Conservation (phyloP, 768 basidiomycete species). For the Serendipita sp. region DNA sequence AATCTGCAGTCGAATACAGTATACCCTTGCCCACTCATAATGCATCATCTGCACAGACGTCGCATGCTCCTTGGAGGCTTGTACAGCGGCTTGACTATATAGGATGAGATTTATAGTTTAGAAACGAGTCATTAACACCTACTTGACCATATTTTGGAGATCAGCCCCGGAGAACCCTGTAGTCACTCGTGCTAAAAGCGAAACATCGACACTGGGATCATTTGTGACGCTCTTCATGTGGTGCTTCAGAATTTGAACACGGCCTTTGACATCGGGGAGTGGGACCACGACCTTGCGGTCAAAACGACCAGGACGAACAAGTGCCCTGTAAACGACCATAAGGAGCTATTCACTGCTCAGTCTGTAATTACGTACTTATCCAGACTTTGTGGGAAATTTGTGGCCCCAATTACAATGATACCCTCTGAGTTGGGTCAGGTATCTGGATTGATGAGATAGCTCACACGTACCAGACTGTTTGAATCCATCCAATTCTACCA, state of each 20-base stretch:
- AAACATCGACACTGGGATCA: constrained; percentile 59
- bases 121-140: constrained; percentile 17
- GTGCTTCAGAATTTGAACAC: constrained; percentile 83
- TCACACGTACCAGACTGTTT: constrained; percentile 38
- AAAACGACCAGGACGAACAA: constrained; percentile 92
- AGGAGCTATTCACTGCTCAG: neutral
- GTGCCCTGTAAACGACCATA: constrained; percentile 37
- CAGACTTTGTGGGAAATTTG: constrained; percentile 89
- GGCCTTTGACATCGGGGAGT: constrained; percentile 74
- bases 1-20: neutral
- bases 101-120: neutral
- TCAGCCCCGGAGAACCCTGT: constrained; percentile 96
- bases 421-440: constrained; percentile 37
- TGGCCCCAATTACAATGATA: constrained; percentile 90
- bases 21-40: constrained; percentile 95
- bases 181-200: constrained; percentile 80
- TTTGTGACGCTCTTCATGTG: constrained; percentile 71
- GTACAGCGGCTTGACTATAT: constrained; percentile 72
- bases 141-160: constrained; percentile 94
- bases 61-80: constrained; percentile 75
- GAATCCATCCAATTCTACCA: constrained; percentile 97
- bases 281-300: constrained; percentile 87
- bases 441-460: neutral
- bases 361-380: constrained; percentile 49
- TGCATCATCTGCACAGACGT: constrained; percentile 58